phyloP scores from a whole-genome alignment of 2,329 filamentous ascomycete species.

The Fusarium sublunatum region DNA sequence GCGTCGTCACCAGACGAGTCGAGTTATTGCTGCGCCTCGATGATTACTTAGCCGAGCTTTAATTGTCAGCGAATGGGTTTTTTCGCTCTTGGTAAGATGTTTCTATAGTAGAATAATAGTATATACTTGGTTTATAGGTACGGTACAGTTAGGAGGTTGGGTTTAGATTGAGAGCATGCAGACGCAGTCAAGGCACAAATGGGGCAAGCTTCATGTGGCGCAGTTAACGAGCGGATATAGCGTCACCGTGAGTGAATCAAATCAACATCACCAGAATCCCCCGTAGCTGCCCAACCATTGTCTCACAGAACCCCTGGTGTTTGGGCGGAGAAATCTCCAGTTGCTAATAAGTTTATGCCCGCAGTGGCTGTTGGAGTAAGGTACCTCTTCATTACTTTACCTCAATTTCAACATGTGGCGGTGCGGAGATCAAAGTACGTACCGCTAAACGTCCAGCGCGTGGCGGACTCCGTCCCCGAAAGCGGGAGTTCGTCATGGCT shows the following conservation, averaged over 20 bases:
- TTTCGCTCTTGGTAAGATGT: slow-evolving; percentile 1
- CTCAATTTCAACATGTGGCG: slow-evolving; percentile 23
- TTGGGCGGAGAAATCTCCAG: slow-evolving; percentile 22
- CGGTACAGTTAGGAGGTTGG: slow-evolving; percentile 5
- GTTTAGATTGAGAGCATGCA: slow-evolving; percentile 7
- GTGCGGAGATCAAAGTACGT: slow-evolving; percentile 23
- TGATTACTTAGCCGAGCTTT: slow-evolving; percentile 21
- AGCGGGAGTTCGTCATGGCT: slow-evolving; percentile 31
- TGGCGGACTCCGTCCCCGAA: slow-evolving; percentile 25
- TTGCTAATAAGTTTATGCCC: neutral
- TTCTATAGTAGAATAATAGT: neutral
- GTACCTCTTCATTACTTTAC: too few relatives aligned
- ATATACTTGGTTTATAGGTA: neutral
- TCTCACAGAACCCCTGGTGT: neutral
- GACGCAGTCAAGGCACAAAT: slow-evolving; percentile 11
- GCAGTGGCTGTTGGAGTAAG: slow-evolving; percentile 6
- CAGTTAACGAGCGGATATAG: slow-evolving; percentile 11
- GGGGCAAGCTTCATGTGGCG: slow-evolving; percentile 28
- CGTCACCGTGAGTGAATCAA: slow-evolving; percentile 8
- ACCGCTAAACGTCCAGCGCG: slow-evolving; percentile 13
- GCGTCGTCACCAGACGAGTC: slow-evolving; percentile 37
- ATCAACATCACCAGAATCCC: neutral
- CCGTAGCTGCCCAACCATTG: slow-evolving; percentile 30
- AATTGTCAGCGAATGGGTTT: slow-evolving; percentile 14
- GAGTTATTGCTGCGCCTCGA: slow-evolving; percentile 37